These are phyloP conservation scores for Colletotrichum scovillei DNA, from an alignment of 2,329 filamentous ascomycete species.

Conservation along the genomic window DNA sequence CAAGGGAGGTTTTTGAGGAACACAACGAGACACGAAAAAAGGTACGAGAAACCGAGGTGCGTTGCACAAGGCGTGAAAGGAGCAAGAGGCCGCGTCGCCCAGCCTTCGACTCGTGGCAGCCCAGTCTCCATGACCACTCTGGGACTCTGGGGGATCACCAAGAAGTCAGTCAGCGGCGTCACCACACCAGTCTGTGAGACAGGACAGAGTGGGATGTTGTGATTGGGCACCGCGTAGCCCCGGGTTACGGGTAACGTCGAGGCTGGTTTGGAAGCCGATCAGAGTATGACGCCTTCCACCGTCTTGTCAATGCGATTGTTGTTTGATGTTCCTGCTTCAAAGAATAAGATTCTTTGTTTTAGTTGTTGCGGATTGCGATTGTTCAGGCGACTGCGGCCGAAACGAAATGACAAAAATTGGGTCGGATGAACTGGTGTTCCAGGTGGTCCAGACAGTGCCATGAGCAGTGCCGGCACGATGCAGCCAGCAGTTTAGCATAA, in stretches of 20 bases:
- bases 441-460: neutral
- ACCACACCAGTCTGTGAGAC: neutral
- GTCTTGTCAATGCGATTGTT: neutral
- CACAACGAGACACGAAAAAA: neutral
- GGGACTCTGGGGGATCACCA: neutral
- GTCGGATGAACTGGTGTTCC: neutral
- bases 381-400: slow-evolving; percentile 19
- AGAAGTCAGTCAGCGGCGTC: neutral
- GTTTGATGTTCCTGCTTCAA: slow-evolving; percentile 9
- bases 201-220: neutral
- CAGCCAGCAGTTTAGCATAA: neutral
- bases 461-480: neutral
- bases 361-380: neutral
- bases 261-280: neutral
- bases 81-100: slow-evolving; percentile 23
- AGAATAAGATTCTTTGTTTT: slow-evolving; percentile 16
- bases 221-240: slow-evolving; percentile 11
- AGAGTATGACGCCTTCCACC: slow-evolving; percentile 19
- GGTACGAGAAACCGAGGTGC: slow-evolving; percentile 6
- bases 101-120: slow-evolving; percentile 28
- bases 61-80: slow-evolving; percentile 10
- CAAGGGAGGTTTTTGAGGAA: neutral
- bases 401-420: neutral
- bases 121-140: neutral
- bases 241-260: slow-evolving; percentile 21